These are phyloP conservation scores for Tylopilus cervinicoccineus DNA, from an alignment of 768 basidiomycete genomes.

Conservation along the genomic window DNA sequence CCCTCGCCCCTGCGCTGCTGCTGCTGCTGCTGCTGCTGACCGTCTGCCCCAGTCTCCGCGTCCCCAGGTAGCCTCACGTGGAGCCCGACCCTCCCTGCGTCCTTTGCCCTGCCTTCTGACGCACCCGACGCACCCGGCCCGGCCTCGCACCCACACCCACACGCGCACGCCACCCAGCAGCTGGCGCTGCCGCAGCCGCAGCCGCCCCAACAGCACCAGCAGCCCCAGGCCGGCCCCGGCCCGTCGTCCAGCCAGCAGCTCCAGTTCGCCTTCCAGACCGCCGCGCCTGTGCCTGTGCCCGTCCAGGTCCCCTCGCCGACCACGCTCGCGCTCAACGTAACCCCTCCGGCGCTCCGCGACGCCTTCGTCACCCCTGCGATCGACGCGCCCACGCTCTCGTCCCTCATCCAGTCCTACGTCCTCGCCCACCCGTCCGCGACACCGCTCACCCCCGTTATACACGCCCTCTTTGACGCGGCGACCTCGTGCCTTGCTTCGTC, in stretches of 20 bases:
- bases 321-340: constrained; percentile 28
- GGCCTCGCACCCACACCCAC: constrained; percentile 22
- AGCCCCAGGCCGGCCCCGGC: constrained; percentile 29
- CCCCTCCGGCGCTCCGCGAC: constrained; percentile 27
- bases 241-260: constrained; percentile 35
- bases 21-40: background rate
- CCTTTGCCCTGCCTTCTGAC: constrained; percentile 32
- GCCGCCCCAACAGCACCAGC: constrained; percentile 23
- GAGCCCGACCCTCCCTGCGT: constrained; percentile 36
- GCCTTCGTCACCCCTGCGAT: constrained; percentile 34
- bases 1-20: no score
- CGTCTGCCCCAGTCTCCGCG: constrained; percentile 7
- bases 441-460: constrained; percentile 47
- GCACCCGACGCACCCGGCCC: constrained; percentile 22
- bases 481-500: constrained; percentile 23
- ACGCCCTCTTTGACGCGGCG: constrained; percentile 53
- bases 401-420: constrained; percentile 50
- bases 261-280: constrained; percentile 41
- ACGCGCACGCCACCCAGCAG: constrained; percentile 1
- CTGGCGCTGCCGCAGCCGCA: no score
- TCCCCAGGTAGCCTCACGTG: constrained; percentile 31
- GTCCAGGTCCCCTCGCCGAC: constrained; percentile 12
- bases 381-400: constrained; percentile 47
- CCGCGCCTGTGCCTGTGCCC: constrained; percentile 48
- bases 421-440: constrained; percentile 46